Base-by-base conservation (phyloP, 73 alveolate species). In the Symbiodinium pilosum region DNA sequence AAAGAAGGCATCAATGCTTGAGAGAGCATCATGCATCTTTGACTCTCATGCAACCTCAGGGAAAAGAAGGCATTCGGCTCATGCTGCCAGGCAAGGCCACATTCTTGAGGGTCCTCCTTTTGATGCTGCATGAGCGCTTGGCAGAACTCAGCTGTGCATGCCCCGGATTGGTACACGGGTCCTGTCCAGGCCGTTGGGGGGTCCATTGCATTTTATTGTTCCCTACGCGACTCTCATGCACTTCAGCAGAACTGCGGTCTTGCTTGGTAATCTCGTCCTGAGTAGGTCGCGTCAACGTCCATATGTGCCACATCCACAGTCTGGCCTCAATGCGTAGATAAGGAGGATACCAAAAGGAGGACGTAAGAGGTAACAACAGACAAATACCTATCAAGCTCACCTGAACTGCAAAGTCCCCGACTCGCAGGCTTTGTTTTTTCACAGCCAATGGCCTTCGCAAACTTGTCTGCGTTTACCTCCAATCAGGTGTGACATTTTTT, bases 391-490 rank as follows among this genome's bases (percentile, higher is more conserved):
- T 6, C 59, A 47, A 6, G 14, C 21, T 14, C 59, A 9, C 6
- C 59, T 6, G 14, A 47, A 47, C 6, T 47, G 21, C 59, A 14
- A 47, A 47, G 6, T 47, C 51, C 85, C 34, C 4, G 77, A 43
- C 85, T 91, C 26, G 88, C 81, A 8, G 97, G 97, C 88, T 91
- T 91, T 9, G 97, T 91, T 86, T 71, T 68, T 54, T 91, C 97
- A 36, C 97, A 91, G 77, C 87, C 97, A 34, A 91, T 91, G 77
- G 97, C 97, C 52, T 91, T 91, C 42, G 97, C 97, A 47, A 91
- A 91, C 88, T 91, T 91, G 89, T 91, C 97, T 38, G 97, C 97
- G 11, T 68, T 73, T 44, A 91, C 97, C 85, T 73, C 30, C 84
- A 26, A 1, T 16, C 84, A 18, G 21, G 4, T n/a, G n/a, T n/a